These are phyloP conservation scores for Biscogniauxia sp. DNA, from an alignment of 2,329 filamentous ascomycete genomes.

Conservation along the genomic window DNA sequence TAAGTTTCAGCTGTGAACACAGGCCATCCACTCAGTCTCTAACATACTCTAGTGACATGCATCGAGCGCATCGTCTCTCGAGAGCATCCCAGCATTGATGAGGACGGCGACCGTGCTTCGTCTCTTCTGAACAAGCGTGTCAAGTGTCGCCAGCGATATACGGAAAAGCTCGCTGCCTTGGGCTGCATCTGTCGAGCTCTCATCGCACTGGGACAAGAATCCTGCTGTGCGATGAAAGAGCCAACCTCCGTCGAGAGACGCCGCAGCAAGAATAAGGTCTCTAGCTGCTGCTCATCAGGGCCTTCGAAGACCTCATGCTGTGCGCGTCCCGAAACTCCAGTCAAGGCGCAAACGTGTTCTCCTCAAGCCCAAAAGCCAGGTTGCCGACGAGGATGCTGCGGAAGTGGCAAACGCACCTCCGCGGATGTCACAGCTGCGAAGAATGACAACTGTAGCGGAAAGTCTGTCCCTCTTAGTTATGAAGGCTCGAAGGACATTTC, in stretches of 20 bases:
- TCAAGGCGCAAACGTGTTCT: not conserved
- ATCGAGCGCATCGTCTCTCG: conserved; percentile 22
- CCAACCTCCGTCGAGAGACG: conserved; percentile 27
- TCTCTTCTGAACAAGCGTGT: conserved; percentile 38
- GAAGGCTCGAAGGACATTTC: not conserved
- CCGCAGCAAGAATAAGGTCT: conserved; percentile 24
- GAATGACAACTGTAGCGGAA: not conserved
- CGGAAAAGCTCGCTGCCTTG: conserved; percentile 39
- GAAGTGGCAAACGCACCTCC: not conserved
- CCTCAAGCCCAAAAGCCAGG: not conserved
- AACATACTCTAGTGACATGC: conserved; percentile 11
- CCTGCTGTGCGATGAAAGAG: conserved; percentile 42
- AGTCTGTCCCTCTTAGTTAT: not conserved
- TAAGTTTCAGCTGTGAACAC: conserved; percentile 4
- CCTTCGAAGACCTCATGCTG: conserved; percentile 27
- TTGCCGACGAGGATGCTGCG: conserved; percentile 4
- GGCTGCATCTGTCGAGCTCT: conserved; percentile 55
- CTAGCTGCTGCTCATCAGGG: conserved; percentile 20
- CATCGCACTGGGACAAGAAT: conserved; percentile 49
- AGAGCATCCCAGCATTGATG: conserved; percentile 8
- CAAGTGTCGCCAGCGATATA: conserved; percentile 23
- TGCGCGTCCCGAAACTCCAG: not conserved
- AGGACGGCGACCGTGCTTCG: conserved; percentile 7
- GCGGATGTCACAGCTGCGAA: not conserved
- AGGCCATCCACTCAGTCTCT: not conserved